Conservation (phyloP, 495 filamentous ascomycete genomes). For the Annulohypoxylon maeteangense region DNA sequence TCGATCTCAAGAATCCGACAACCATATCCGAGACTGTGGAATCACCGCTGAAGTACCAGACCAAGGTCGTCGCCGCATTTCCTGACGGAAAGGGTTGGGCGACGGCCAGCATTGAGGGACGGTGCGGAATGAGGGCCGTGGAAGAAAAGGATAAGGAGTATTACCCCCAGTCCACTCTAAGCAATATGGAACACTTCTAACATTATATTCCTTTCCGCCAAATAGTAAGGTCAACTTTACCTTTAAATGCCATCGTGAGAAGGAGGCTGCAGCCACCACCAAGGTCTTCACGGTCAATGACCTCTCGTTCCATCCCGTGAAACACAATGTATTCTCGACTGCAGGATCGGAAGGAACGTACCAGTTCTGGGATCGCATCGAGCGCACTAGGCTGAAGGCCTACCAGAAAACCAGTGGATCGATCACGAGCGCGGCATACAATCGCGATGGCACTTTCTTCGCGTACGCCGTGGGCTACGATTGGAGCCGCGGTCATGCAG, state of each 20-base stretch:
- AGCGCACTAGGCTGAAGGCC: slow-evolving; percentile 88
- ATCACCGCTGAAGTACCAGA: slow-evolving; percentile 94
- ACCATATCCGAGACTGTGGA: slow-evolving; percentile 89
- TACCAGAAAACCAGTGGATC: slow-evolving; percentile 85
- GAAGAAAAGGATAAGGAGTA: slow-evolving; percentile 85
- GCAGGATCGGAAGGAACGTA: slow-evolving; percentile 92
- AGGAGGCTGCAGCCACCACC: slow-evolving; percentile 63
- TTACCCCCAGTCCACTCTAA: slow-evolving; percentile 26
- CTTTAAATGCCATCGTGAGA: slow-evolving; percentile 93
- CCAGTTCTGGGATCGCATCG: slow-evolving; percentile 95
- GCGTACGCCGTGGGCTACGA: slow-evolving; percentile 95
- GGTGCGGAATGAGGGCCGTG: slow-evolving; percentile 91
- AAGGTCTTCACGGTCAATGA: slow-evolving; percentile 93
- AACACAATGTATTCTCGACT: slow-evolving; percentile 90
- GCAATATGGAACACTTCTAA: neutral
- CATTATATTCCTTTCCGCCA: neutral
- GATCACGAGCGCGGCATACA: slow-evolving; percentile 86
- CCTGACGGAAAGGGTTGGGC: slow-evolving; percentile 87
- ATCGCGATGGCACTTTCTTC: slow-evolving; percentile 82
- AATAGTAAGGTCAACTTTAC: slow-evolving; percentile 78
- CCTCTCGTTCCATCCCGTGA: slow-evolving; percentile 86
- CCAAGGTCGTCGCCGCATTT: slow-evolving; percentile 90
- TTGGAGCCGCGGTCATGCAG: slow-evolving; percentile 91
- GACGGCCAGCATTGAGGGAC: slow-evolving; percentile 88
- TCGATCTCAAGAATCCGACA: slow-evolving; percentile 84